Base-by-base conservation (phyloP, 305 asterid genomes). In the Fraxinus dipetala region DNA sequence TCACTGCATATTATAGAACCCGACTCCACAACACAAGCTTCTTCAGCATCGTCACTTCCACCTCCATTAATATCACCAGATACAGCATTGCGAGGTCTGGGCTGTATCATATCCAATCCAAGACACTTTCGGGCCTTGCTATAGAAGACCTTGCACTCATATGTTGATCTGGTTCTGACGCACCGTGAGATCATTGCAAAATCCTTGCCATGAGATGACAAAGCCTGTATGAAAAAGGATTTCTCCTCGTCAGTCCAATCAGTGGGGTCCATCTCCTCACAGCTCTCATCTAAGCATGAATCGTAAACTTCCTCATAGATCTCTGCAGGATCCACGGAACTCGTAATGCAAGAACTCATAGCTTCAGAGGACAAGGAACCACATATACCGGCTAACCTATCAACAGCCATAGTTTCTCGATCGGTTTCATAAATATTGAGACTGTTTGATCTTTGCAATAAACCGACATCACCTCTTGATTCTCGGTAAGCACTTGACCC, bases 211-310 rank as follows among this genome's bases (percentile, higher is more conserved):
- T 83, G 89, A 76, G 91, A 86, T 40, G 98, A 91, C 59, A 93
- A 89, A 2, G 98, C 95, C 86, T 89, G 93, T 75, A 94, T 78
- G 77, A 94, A 92, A 43, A 80, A 56, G 40, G 95, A 89, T 80
- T 90, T 96, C 92, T 96, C 99, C 82, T 91, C 97, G 32, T 96
- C 98, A 13, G 98, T 91, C 99, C 99, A 96, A 88, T 93, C 95
- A 76, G 88, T 30, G 78, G 89, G 78, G 82, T 88, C 96, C 90
- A 90, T 85, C 86, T 94, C 98, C 83, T 91, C 97, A 84, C 94
- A 94, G 91, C 98, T 94, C 91, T 91, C 99, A 78, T 94, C 97
- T 2, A 98, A 94, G 86, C 93, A 93, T 81, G 91, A 98, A 80
- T 92, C 97, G 75, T 95, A 96, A 63, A 88, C 81, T 83, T 93